These are phyloP conservation scores for Fusarium nygamai DNA, from an alignment of 2,329 filamentous ascomycete species.

Conservation along the genomic window DNA sequence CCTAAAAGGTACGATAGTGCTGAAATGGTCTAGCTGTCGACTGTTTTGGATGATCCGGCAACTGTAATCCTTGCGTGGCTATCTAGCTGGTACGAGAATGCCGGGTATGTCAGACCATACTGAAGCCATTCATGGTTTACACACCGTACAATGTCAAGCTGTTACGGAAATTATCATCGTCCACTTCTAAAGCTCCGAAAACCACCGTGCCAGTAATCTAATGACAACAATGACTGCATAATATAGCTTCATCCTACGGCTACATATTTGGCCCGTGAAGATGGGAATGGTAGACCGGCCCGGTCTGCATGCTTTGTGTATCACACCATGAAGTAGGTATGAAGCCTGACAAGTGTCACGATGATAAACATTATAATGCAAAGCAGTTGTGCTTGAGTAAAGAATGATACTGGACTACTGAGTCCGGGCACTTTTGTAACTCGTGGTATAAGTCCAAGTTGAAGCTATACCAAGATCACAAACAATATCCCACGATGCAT, in stretches of 20 bases:
- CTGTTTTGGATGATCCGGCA: conserved; percentile 9
- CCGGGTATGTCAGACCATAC: conserved; percentile 31
- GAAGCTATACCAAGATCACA: background rate
- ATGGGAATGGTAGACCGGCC: background rate
- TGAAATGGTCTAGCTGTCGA: conserved; percentile 11
- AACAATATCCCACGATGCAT: background rate
- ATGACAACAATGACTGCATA: background rate
- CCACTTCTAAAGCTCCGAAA: background rate
- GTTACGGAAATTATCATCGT: conserved; percentile 10
- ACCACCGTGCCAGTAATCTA: background rate
- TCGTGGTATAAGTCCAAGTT: conserved; percentile 7
- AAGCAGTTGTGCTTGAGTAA: background rate
- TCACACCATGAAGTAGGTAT: conserved; percentile 12
- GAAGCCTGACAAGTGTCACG: background rate
- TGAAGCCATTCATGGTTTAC: conserved; percentile 28
- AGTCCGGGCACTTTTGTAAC: conserved; percentile 2
- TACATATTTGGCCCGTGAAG: background rate
- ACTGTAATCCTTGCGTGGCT: conserved; percentile 5
- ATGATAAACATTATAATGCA: background rate
- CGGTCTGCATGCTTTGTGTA: background rate
- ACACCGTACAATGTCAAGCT: conserved; percentile 10
- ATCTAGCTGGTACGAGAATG: conserved; percentile 32
- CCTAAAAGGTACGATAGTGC: background rate
- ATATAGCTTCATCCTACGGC: background rate
- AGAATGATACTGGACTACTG: background rate